Evolutionary conservation across 768 basidiomycete species (phyloP).

Genomic region (Mycena belliarum): DNA sequence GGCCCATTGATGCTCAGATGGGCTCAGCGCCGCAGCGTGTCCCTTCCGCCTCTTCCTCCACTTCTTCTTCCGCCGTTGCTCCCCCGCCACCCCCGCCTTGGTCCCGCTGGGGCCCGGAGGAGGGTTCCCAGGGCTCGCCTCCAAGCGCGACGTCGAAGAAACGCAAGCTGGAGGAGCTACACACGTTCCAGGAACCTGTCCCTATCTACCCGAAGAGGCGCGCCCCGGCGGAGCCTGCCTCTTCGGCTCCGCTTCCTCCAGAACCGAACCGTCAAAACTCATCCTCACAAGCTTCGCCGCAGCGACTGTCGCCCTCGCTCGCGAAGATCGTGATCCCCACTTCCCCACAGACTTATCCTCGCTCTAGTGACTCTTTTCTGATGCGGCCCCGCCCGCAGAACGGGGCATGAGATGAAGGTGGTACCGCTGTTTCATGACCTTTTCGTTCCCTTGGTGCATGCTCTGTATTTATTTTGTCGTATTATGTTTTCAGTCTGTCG

Average conservation of each 20-base stretch:
- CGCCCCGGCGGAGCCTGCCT: constrained; percentile 2
- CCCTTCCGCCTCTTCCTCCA: neutral
- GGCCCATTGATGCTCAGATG: neutral
- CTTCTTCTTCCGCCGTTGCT: neutral
- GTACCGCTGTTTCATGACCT: neutral
- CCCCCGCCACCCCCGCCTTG: constrained; percentile 14
- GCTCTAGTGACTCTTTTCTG: constrained; percentile 10
- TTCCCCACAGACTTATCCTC: constrained; percentile 2
- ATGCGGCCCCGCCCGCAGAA: neutral
- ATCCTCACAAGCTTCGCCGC: constrained; percentile 17
- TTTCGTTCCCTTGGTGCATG: constrained; percentile 1
- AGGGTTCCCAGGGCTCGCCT: constrained; percentile 2
- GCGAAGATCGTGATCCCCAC: constrained; percentile 20
- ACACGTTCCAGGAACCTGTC: constrained; percentile 18
- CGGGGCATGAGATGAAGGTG: no score
- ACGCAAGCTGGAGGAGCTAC: constrained; percentile 23
- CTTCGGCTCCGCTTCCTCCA: constrained; percentile 6
- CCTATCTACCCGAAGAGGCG: constrained; percentile 21
- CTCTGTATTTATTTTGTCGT: constrained; percentile 16
- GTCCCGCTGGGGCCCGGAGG: constrained; percentile 11
- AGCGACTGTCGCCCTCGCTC: constrained; percentile 19
- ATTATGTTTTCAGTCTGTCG: constrained; percentile 8
- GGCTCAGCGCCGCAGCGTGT: neutral
- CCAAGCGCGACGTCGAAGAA: constrained; percentile 12
- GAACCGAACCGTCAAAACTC: constrained; percentile 6